These are phyloP conservation scores for Scedosporium boydii DNA, from an alignment of 2,329 filamentous ascomycete genomes.

Conservation along the genomic window DNA sequence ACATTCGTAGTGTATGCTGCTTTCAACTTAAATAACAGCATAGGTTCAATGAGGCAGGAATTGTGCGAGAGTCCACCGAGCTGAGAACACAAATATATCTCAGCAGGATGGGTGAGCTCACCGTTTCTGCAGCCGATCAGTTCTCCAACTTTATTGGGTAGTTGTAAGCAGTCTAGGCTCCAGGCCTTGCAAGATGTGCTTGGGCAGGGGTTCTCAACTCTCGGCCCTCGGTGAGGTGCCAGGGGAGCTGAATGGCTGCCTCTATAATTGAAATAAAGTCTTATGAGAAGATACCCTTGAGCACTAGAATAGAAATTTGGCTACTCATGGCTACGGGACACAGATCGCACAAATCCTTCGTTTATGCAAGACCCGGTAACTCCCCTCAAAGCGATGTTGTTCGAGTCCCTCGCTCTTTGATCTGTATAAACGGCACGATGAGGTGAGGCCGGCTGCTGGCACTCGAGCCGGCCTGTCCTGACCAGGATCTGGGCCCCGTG, in stretches of 20 bases:
- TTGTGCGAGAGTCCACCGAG: too few relatives aligned
- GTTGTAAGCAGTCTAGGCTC: neutral
- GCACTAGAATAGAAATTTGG: neutral
- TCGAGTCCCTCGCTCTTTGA: neutral
- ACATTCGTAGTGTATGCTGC: neutral
- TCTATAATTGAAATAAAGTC: neutral
- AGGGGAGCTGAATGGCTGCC: neutral
- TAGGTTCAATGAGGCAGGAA: too few relatives aligned
- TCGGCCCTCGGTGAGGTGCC: neutral
- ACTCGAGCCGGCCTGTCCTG: neutral
- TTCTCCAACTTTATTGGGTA: neutral
- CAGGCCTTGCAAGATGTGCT: neutral
- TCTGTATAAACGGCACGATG: neutral
- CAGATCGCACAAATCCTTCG: neutral
- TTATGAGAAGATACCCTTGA: neutral
- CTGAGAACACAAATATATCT: too few relatives aligned
- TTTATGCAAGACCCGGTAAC: neutral
- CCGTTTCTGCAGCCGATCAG: neutral
- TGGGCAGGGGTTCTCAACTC: neutral
- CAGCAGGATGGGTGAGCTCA: neutral
- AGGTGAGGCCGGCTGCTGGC: neutral
- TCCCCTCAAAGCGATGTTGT: neutral
- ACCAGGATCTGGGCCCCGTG: neutral
- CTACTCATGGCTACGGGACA: neutral
- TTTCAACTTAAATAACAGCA: too few relatives aligned